These are phyloP conservation scores for Sanghuangporus sanghuang DNA, from an alignment of 1,284 basidiomycete genomes.

Conservation along the genomic window DNA sequence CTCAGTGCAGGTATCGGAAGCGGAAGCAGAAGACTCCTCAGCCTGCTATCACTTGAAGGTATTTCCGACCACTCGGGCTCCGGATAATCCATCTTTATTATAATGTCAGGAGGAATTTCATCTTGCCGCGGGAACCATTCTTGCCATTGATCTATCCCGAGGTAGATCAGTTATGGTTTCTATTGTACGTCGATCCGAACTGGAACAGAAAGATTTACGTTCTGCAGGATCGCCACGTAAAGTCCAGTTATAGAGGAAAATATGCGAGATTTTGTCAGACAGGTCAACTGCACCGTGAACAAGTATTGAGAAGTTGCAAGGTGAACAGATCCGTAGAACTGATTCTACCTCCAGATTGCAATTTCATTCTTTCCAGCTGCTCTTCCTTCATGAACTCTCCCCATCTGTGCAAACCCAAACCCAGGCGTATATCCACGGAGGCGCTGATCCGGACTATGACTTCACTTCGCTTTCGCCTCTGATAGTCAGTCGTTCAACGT, in stretches of 20 bases:
- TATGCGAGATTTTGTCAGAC: not conserved
- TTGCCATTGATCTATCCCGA: slow-evolving; percentile 8
- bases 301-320: not conserved
- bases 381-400: not conserved
- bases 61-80: not conserved
- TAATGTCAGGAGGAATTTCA: not conserved
- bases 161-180: not conserved
- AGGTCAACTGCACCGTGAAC: not conserved
- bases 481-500: not conserved
- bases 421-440: not conserved
- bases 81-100: slow-evolving; percentile 7
- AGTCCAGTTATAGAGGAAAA: slow-evolving; percentile 4
- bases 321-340: not conserved
- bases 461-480: slow-evolving; percentile 1
- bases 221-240: slow-evolving; percentile 9
- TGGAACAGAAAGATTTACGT: not conserved
- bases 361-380: not conserved
- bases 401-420: slow-evolving; percentile 8
- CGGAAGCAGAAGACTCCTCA: not conserved
- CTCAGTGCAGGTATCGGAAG: not conserved
- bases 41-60: not conserved
- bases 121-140: slow-evolving; percentile 1
- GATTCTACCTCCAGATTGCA: not conserved
- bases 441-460: slow-evolving; percentile 1
- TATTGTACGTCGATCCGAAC: not conserved